Conservation (phyloP, 192 early-diverging fungal species). For the Gaertneriomyces semiglobifer region DNA sequence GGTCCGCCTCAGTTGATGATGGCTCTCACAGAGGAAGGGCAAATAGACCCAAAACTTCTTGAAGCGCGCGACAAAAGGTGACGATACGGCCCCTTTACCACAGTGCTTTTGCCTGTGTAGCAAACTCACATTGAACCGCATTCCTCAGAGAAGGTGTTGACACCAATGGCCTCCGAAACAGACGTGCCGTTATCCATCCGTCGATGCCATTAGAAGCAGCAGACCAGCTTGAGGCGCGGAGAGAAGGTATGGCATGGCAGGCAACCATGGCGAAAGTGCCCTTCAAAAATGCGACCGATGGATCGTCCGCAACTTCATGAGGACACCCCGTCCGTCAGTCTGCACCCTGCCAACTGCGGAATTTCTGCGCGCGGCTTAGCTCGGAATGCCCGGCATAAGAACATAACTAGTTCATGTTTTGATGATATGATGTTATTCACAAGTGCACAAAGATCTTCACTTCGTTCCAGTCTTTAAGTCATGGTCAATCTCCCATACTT, state of each 20-base stretch:
- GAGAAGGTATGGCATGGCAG: conserved; percentile 12
- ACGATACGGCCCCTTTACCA: neutral
- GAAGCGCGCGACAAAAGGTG: conserved; percentile 28
- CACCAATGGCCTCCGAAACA: neutral
- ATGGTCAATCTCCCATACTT: conserved; percentile 70
- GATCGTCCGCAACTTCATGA: too few species aligned
- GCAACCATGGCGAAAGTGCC: conserved; percentile 12
- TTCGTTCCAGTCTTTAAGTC: conserved; percentile 19
- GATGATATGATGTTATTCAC: too few species aligned
- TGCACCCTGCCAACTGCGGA: too few species aligned
- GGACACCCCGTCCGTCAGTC: too few species aligned
- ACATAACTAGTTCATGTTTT: too few species aligned
- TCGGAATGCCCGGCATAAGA: too few species aligned
- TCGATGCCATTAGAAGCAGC: neutral
- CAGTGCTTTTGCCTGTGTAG: neutral
- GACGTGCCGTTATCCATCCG: neutral
- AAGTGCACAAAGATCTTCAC: too few species aligned
- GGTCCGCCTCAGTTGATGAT: conserved; percentile 52
- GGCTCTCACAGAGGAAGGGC: conserved; percentile 39
- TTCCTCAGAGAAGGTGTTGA: neutral
- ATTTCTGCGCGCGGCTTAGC: too few species aligned
- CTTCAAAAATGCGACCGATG: neutral
- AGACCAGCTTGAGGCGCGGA: neutral
- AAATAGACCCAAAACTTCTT: conserved; percentile 33
- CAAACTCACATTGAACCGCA: neutral